Conservation (phyloP, 2,329 filamentous ascomycete genomes). For the Penicillium freii region DNA sequence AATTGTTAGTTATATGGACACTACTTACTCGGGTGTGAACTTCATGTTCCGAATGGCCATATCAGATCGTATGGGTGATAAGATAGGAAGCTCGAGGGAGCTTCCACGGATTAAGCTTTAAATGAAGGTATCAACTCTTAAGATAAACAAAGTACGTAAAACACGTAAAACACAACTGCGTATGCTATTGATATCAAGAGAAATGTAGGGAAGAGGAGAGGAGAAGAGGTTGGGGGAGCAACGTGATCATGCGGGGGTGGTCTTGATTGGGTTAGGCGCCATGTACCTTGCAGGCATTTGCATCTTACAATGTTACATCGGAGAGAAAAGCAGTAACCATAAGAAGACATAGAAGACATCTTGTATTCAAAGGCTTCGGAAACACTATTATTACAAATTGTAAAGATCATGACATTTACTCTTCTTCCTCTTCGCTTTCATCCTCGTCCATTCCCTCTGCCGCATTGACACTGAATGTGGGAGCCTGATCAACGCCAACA, state of each 20-base stretch:
- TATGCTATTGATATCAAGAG: neutral
- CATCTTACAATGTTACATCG: neutral
- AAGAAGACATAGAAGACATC: slow-evolving; percentile 8
- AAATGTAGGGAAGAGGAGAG: neutral
- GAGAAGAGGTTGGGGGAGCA: slow-evolving; percentile 3
- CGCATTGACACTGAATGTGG: slow-evolving; percentile 78
- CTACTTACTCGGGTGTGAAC: slow-evolving; percentile 44
- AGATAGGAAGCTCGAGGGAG: slow-evolving; percentile 18
- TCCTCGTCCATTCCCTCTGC: slow-evolving; percentile 95
- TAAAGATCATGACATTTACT: slow-evolving; percentile 33
- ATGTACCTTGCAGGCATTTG: neutral
- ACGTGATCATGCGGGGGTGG: slow-evolving; percentile 5
- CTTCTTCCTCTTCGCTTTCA: slow-evolving; percentile 74
- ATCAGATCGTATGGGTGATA: slow-evolving; percentile 22
- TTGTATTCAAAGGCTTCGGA: slow-evolving; percentile 14
- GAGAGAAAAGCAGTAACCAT: neutral
- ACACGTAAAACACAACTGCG: neutral
- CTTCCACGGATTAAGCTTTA: slow-evolving; percentile 4
- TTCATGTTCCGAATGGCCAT: slow-evolving; percentile 44
- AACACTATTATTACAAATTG: slow-evolving; percentile 20
- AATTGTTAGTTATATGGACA: neutral
- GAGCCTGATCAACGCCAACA: slow-evolving; percentile 93
- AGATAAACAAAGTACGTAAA: neutral
- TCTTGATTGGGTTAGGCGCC: slow-evolving; percentile 6
- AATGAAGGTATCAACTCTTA: neutral